Conservation (phyloP, 1,139 yeast genomes). For the Kodamaea alishanica region DNA sequence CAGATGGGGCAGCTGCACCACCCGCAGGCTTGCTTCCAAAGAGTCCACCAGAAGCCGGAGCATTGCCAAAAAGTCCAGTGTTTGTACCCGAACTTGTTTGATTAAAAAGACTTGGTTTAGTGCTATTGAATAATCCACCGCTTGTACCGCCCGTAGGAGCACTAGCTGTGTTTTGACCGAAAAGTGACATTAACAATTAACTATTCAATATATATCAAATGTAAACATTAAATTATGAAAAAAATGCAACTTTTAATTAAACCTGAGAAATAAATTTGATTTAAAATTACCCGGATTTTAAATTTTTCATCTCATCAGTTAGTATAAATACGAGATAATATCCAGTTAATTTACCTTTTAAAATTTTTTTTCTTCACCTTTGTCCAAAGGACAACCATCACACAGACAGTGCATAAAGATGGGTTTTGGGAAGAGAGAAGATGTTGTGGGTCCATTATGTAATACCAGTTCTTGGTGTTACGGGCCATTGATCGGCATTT, state of each 20-base stretch:
- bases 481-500: constrained; percentile 9
- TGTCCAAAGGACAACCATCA: constrained; percentile 54
- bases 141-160: neutral
- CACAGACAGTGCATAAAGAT: constrained; percentile 47
- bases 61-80: constrained; percentile 1
- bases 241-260: constrained; percentile 4
- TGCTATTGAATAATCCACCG: no score
- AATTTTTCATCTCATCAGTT: constrained; percentile 2
- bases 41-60: constrained; percentile 7
- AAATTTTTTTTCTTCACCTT: constrained; percentile 30
- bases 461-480: constrained; percentile 27
- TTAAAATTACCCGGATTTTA: constrained; percentile 13
- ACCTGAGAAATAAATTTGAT: constrained; percentile 3
- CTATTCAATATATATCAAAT: neutral
- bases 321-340: neutral
- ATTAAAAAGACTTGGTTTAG: no score
- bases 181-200: constrained; percentile 8
- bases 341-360: neutral
- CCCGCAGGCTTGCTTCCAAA: constrained; percentile 7
- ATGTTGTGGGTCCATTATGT: constrained; percentile 21
- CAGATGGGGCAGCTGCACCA: constrained; percentile 2
- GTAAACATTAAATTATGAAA: constrained; percentile 6
- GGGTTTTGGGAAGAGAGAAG: constrained; percentile 19
- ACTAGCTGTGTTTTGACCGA: constrained; percentile 7
- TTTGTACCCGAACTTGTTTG: neutral